phyloP scores from a whole-genome alignment of 176 grass and related monocot species.

The Oropetium thomaeum region DNA sequence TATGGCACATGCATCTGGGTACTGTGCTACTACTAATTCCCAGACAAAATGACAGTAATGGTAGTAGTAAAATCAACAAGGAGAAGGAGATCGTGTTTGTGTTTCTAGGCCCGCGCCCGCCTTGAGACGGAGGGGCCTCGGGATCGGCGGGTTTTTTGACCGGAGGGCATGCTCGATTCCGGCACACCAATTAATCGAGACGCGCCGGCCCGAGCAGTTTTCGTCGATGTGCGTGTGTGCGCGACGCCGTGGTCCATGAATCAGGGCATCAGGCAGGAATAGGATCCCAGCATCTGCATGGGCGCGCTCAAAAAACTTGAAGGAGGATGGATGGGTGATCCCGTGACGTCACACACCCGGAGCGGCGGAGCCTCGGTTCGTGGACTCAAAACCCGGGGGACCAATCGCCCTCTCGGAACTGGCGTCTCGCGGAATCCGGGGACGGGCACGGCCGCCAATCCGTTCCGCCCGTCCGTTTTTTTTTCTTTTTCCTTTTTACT shows the following conservation, averaged over 20 bases:
- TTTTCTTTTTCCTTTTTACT: too few relatives aligned
- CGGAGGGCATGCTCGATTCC: neutral
- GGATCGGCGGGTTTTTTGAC: conserved; percentile 44
- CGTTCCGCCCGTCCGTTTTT: too few relatives aligned
- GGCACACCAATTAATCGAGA: neutral
- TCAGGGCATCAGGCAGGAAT: too few relatives aligned
- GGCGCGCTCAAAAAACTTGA: neutral
- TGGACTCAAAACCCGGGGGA: too few relatives aligned
- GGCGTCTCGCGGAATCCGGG: too few relatives aligned
- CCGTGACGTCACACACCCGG: conserved; percentile 16
- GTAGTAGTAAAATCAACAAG: neutral
- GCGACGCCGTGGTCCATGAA: neutral
- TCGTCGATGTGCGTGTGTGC: neutral
- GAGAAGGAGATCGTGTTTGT: too few relatives aligned
- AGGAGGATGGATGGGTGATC: too few relatives aligned
- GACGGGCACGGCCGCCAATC: too few relatives aligned
- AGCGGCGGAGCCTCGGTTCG: neutral
- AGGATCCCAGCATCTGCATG: too few relatives aligned
- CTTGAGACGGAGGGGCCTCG: conserved; percentile 17
- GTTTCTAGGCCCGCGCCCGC: conserved; percentile 4
- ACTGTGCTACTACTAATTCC: neutral
- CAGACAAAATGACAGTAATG: neutral
- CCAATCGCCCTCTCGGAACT: too few relatives aligned
- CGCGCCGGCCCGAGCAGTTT: neutral
- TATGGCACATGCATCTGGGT: neutral